phyloP scores from a whole-genome alignment of 2,329 filamentous ascomycete genomes.

The Fusarium paranaense region DNA sequence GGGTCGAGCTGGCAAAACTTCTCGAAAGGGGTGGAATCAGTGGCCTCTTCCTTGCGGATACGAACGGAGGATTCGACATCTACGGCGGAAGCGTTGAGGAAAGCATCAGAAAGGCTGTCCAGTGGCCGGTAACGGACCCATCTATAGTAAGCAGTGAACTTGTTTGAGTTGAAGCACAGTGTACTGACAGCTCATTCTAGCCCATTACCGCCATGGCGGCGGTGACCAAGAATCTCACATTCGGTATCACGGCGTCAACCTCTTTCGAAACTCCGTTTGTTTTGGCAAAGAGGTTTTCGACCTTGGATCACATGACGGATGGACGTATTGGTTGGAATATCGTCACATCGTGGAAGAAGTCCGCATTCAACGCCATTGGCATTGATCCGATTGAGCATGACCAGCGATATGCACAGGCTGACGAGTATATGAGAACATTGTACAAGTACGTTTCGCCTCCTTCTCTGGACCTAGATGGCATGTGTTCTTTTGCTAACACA shows the following conservation, averaged over 20 bases:
- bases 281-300: slow-evolving; percentile 49
- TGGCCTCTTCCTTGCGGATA: slow-evolving; percentile 62
- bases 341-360: slow-evolving; percentile 49
- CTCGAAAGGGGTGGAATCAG: slow-evolving; percentile 60
- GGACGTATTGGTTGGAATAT: slow-evolving; percentile 60
- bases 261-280: slow-evolving; percentile 46
- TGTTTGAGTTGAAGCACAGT: neutral
- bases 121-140: neutral
- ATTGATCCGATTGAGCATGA: slow-evolving; percentile 55
- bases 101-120: neutral
- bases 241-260: neutral
- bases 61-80: neutral
- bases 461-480: neutral
- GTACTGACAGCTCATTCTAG: neutral
- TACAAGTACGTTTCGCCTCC: neutral
- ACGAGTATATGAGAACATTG: slow-evolving; percentile 54
- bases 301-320: slow-evolving; percentile 51
- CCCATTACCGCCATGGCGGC: neutral
- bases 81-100: slow-evolving; percentile 15
- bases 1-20: slow-evolving; percentile 60
- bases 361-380: neutral
- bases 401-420: slow-evolving; percentile 59
- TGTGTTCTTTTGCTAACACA: neutral
- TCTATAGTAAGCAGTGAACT: neutral
- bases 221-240: neutral